phyloP scores from a whole-genome alignment of 129 eudicot genomes.

The Centella asiatica region DNA sequence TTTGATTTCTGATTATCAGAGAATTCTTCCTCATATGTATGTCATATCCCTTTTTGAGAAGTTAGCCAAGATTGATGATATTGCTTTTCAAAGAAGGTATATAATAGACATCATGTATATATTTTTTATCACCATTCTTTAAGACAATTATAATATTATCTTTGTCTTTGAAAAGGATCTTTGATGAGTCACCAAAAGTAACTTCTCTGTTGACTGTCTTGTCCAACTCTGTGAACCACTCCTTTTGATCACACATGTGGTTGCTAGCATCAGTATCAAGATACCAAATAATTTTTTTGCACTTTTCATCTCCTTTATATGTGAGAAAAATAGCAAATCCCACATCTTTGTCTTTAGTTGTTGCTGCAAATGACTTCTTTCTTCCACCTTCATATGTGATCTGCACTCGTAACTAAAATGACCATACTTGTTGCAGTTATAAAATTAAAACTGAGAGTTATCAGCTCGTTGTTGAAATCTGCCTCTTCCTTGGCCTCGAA shows the following conservation, averaged over 20 bases:
- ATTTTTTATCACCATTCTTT: not conserved
- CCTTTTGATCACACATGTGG: not conserved
- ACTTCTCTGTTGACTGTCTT: not conserved
- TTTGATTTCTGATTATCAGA: not conserved
- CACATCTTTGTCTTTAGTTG: not conserved
- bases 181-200: not conserved
- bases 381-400: not conserved
- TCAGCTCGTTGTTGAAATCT: not conserved
- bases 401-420: not conserved
- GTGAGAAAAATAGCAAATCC: not conserved
- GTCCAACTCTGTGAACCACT: too few relatives aligned
- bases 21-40: not conserved
- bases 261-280: not conserved
- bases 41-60: not conserved
- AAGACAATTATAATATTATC: not conserved
- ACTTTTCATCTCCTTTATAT: not conserved
- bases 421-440: not conserved
- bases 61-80: not conserved
- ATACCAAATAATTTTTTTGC: not conserved
- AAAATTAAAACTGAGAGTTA: not conserved
- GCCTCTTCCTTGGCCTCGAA: too few relatives aligned
- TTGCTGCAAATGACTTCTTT: not conserved
- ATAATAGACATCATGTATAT: not conserved
- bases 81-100: not conserved
- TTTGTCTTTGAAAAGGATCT: not conserved